Conservation (phyloP, 2,329 filamentous ascomycete species). For the Nemania diffusa region DNA sequence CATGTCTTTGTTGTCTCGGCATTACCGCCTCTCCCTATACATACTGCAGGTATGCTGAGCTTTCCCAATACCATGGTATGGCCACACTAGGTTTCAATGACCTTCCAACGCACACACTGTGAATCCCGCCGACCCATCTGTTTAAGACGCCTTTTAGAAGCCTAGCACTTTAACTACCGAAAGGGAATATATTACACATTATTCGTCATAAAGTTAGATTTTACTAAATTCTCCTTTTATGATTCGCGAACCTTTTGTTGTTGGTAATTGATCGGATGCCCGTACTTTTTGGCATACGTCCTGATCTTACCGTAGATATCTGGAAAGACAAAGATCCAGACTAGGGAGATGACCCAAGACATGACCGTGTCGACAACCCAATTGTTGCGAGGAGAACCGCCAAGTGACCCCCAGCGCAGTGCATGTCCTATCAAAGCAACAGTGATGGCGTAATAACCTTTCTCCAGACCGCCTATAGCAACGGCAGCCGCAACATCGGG, state of each 20-base stretch:
- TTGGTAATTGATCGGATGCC: conserved; percentile 64
- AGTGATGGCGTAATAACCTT: conserved; percentile 81
- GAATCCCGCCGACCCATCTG: background rate
- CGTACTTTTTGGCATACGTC: conserved; percentile 66
- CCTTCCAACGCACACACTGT: background rate
- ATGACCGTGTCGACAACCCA: conserved; percentile 69
- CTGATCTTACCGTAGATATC: conserved; percentile 68
- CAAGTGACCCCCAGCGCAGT: conserved; percentile 72
- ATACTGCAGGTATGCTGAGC: background rate
- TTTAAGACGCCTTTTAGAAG: background rate
- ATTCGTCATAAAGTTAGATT: background rate
- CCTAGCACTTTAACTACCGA: background rate
- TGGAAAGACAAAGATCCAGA: conserved; percentile 67
- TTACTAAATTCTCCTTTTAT: conserved; percentile 35
- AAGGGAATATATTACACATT: conserved; percentile 26
- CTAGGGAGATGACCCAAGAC: conserved; percentile 62
- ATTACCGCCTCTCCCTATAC: background rate
- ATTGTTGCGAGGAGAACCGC: conserved; percentile 67
- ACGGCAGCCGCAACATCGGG: conserved; percentile 79
- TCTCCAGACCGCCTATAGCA: conserved; percentile 79
- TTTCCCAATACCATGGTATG: background rate
- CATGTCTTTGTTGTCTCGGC: conserved; percentile 1
- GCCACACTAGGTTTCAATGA: background rate
- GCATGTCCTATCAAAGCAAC: conserved; percentile 77
- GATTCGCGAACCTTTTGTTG: conserved; percentile 44